Conservation (phyloP, 2,329 filamentous ascomycete species). For the Penicillium paneum region DNA sequence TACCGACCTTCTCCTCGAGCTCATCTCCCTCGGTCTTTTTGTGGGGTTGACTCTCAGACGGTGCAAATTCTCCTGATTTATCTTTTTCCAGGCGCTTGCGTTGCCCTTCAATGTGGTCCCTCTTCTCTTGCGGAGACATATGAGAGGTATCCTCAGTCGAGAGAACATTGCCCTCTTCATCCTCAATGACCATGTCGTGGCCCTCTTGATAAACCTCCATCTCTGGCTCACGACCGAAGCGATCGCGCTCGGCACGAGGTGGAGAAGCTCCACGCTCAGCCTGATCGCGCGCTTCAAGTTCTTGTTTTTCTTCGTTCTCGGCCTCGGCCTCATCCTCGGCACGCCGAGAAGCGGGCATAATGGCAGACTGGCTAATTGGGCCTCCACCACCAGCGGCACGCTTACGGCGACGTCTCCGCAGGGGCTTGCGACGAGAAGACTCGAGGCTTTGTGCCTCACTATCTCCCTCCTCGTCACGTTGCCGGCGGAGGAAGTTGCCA, state of each 20-base stretch:
- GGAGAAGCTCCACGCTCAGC: constrained; percentile 41
- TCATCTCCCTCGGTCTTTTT: constrained; percentile 47
- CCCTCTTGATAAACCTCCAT: constrained; percentile 80
- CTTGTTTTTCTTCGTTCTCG: constrained; percentile 21
- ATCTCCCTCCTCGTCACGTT: constrained; percentile 66
- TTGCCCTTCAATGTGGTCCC: constrained; percentile 55
- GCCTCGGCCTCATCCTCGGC: constrained; percentile 32
- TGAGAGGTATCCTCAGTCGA: constrained; percentile 55
- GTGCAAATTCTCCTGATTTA: constrained; percentile 43
- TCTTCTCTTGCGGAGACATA: constrained; percentile 55
- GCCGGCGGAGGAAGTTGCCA: constrained; percentile 74
- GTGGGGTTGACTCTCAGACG: constrained; percentile 45
- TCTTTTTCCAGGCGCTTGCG: constrained; percentile 55
- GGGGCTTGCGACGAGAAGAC: constrained; percentile 48
- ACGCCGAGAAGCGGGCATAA: constrained; percentile 59
- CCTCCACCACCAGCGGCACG: constrained; percentile 79
- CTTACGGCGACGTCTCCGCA: constrained; percentile 60
- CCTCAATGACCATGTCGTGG: constrained; percentile 73
- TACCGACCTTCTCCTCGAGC: constrained; percentile 34
- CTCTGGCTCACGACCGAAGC: constrained; percentile 35
- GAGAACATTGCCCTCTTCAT: constrained; percentile 81
- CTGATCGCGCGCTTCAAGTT: constrained; percentile 27
- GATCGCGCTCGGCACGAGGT: constrained; percentile 32
- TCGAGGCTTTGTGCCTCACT: constrained; percentile 55
- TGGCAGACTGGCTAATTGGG: constrained; percentile 85